Base-by-base conservation (phyloP, 140 eudicot species). In the Erigeron philadelphicus region DNA sequence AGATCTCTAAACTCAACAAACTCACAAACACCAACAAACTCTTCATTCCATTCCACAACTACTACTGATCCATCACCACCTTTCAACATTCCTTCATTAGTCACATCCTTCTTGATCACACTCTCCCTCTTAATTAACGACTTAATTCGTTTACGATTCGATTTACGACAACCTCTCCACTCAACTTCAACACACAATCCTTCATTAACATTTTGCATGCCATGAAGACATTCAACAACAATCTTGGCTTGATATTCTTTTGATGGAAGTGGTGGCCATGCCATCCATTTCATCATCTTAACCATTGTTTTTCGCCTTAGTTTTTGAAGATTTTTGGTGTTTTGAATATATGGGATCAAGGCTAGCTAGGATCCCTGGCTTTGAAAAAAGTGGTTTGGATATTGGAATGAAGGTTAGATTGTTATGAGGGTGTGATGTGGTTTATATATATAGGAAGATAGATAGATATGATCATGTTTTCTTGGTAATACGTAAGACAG, bases 201-300 rank as follows among this genome's bases (percentile, higher is more conserved):
- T 61, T 60, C 44, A 57, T 18, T 19, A 45, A 55, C 47, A 4
- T 56, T 64, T 55, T 61, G 19, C 7, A 66, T 35, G 58, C 79
- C 84, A 12, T 79, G 75, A 1, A 88, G 64, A 16, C 69, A 53
- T 18, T 67, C 67, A 15, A 88, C 64, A 6, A 62, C 69, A 61
- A 85, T 76, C 66, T 70, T 84, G 71, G 76, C 78, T 69, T 83
- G 79, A 19, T 79, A 75, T 70, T 87, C 79, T 73, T 70, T 81
- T n/a, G 89, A 81, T 44, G 80, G 38, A 40, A 78, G 70, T 44
- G 88, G 88, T 4, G 92, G 85, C 93, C 93, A 81, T 25, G 93
- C 87, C 78, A 85, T 80, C 89, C 96, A 88, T 61, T 70, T 88
- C 81, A 81, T 85, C 87, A 88, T 85, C 76, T 71, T 83, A 72